Evolutionary conservation across 192 early-diverging fungal genomes (phyloP).

Genomic region (Borealophlyctis nickersoniae): DNA sequence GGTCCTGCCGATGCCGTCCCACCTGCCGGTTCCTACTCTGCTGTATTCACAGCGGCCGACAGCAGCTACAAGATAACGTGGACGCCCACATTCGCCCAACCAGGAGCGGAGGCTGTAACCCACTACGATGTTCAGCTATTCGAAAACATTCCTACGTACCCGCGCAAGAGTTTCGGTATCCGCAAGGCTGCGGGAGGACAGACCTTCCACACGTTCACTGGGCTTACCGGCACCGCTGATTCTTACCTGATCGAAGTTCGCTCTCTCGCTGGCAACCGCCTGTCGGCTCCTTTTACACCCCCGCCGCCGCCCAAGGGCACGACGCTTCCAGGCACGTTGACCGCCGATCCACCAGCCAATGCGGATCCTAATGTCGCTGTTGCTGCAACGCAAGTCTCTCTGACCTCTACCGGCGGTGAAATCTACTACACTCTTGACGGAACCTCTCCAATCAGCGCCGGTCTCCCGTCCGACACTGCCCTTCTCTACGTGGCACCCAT

Average conservation of each 20-base stretch:
- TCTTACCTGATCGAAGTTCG: not conserved
- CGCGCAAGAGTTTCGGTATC: too few species aligned
- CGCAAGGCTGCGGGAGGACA: not conserved
- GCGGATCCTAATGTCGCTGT: conserved; percentile 2
- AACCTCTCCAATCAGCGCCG: not conserved
- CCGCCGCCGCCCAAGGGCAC: not conserved
- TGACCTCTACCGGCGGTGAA: conserved; percentile 9
- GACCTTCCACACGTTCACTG: not conserved
- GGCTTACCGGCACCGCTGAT: not conserved
- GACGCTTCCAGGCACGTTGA: not conserved
- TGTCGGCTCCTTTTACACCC: not conserved
- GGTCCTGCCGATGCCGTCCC: conserved; percentile 5
- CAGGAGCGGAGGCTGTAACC: too few species aligned
- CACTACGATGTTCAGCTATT: too few species aligned
- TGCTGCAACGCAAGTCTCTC: conserved; percentile 6
- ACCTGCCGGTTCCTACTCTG: not conserved
- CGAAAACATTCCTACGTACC: too few species aligned
- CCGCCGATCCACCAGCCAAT: not conserved
- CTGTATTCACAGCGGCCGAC: conserved; percentile 2
- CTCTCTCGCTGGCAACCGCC: not conserved
- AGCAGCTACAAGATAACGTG: conserved; percentile 3
- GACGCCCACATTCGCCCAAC: not conserved
- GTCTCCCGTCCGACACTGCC: conserved; percentile 2
- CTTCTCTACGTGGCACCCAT: conserved; percentile 13
- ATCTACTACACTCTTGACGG: conserved; percentile 7